Conservation (phyloP, 1,284 basidiomycete species). For the Boletus sp. region DNA sequence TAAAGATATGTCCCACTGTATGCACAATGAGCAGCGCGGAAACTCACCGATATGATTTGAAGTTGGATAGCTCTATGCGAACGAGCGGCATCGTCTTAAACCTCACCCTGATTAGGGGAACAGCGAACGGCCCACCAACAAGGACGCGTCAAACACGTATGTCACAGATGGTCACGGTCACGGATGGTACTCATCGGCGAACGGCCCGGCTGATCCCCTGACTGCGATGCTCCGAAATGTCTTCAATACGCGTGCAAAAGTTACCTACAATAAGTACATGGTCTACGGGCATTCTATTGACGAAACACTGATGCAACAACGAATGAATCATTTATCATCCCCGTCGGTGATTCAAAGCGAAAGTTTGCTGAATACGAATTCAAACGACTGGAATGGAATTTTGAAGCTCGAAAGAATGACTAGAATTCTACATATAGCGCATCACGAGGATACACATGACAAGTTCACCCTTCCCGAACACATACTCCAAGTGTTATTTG, state of each 20-base stretch:
- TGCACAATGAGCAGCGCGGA: not conserved
- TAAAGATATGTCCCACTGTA: slow-evolving; percentile 10
- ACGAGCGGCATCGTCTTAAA: slow-evolving; percentile 61
- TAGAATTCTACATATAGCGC: slow-evolving; percentile 1
- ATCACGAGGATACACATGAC: not conserved
- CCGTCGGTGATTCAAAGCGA: not conserved
- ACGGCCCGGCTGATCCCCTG: not conserved
- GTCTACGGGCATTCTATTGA: not conserved
- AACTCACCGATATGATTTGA: slow-evolving; percentile 83
- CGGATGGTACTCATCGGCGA: not conserved
- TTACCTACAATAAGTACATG: not conserved
- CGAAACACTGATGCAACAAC: not conserved
- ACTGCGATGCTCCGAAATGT: no score
- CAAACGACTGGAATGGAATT: slow-evolving; percentile 5
- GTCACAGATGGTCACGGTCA: slow-evolving; percentile 25
- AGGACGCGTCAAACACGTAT: slow-evolving; percentile 27
- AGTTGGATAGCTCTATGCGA: slow-evolving; percentile 86
- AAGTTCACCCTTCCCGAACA: not conserved
- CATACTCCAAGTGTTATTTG: not conserved
- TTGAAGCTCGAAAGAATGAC: slow-evolving; percentile 12
- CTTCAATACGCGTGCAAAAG: not conserved
- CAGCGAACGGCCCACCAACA: slow-evolving; percentile 13
- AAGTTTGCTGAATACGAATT: not conserved
- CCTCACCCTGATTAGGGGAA: slow-evolving; percentile 23
- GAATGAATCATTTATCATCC: not conserved